phyloP scores from a whole-genome alignment of 305 asterid genomes.

The Fraxinus nigra region DNA sequence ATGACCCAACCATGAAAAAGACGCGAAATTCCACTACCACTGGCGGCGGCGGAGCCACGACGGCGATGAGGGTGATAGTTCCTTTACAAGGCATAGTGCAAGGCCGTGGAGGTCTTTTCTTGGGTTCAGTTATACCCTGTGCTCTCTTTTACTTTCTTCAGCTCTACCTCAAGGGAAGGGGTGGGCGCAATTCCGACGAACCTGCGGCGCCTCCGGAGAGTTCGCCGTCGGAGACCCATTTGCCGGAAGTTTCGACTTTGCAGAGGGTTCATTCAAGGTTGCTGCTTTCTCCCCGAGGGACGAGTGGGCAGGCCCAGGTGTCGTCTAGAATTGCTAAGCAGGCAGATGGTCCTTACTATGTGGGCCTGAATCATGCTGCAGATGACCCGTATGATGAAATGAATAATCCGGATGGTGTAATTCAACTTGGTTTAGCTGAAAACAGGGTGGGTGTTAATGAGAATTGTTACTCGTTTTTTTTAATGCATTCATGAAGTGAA shows the following conservation, averaged over 20 bases:
- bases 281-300: constrained; percentile 45
- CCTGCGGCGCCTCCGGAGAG: constrained; percentile 28
- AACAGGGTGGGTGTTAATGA: constrained; percentile 40
- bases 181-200: constrained; percentile 25
- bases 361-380: constrained; percentile 43
- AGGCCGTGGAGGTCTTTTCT: constrained; percentile 70
- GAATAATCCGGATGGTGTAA: constrained; percentile 55
- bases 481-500: neutral
- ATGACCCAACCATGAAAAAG: constrained; percentile 47
- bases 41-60: constrained; percentile 42
- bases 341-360: constrained; percentile 34
- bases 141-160: constrained; percentile 73
- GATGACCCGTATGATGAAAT: constrained; percentile 48
- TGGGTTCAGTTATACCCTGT: constrained; percentile 71
- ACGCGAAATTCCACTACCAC: constrained; percentile 22
- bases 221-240: constrained; percentile 31
- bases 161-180: constrained; percentile 51
- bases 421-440: constrained; percentile 58
- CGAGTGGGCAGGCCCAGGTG: constrained; percentile 36
- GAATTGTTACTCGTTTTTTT: neutral
- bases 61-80: constrained; percentile 74
- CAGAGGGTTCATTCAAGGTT: constrained; percentile 56
- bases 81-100: constrained; percentile 72
- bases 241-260: constrained; percentile 33
- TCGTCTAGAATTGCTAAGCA: constrained; percentile 50